Conservation (phyloP, 1,284 basidiomycete genomes). For the Puccinia hordei region DNA sequence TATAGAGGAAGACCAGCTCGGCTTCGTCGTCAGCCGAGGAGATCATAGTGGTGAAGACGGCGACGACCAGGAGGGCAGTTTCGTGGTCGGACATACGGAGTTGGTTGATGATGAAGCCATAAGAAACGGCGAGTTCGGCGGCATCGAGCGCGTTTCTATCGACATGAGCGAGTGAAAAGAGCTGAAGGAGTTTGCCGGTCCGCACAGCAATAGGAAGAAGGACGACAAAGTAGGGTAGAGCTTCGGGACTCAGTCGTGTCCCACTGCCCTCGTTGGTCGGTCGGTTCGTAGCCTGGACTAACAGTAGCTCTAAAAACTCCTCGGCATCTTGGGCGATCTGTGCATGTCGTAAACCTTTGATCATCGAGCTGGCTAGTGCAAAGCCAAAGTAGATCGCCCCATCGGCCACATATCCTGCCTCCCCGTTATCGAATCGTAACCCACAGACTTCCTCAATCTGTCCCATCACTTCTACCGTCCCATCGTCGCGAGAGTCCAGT, state of each 20-base stretch:
- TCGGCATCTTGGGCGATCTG: slow-evolving; percentile 49
- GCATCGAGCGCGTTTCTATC: slow-evolving; percentile 64
- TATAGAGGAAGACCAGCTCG: slow-evolving; percentile 78
- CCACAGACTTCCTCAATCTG: slow-evolving; percentile 71
- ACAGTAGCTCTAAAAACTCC: slow-evolving; percentile 41
- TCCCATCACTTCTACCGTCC: slow-evolving; percentile 72
- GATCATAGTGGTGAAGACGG: slow-evolving; percentile 76
- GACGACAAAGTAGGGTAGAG: slow-evolving; percentile 78
- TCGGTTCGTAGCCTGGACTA: slow-evolving; percentile 68
- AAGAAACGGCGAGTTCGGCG: slow-evolving; percentile 62
- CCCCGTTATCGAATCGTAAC: slow-evolving; percentile 69
- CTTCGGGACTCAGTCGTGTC: slow-evolving; percentile 64
- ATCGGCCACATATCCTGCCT: slow-evolving; percentile 28
- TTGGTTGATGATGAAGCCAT: slow-evolving; percentile 65
- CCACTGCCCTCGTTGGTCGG: slow-evolving; percentile 52
- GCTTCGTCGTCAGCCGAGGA: slow-evolving; percentile 74
- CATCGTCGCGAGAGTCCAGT: slow-evolving; percentile 67
- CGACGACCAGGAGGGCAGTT: slow-evolving; percentile 72
- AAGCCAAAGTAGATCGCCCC: slow-evolving; percentile 70
- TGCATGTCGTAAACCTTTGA: slow-evolving; percentile 76
- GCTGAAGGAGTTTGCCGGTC: slow-evolving; percentile 37
- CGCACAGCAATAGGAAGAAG: slow-evolving; percentile 70
- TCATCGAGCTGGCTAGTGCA: slow-evolving; percentile 75
- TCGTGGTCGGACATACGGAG: slow-evolving; percentile 70
- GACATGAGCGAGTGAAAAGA: slow-evolving; percentile 67